Conservation (phyloP, 2,329 filamentous ascomycete species). For the Fusarium musae region DNA sequence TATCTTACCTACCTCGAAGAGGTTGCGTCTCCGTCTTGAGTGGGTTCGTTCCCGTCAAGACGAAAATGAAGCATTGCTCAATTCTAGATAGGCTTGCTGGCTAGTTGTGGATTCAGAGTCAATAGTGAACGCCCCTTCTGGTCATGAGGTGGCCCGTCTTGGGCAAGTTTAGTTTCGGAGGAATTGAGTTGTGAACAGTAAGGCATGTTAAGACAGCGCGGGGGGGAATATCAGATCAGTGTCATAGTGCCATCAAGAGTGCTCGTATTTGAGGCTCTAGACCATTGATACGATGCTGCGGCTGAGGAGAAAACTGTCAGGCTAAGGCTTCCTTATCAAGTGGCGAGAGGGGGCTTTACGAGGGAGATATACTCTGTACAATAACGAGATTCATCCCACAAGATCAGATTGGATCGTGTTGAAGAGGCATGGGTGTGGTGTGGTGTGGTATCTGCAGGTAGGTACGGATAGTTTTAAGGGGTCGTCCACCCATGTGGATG, state of each 20-base stretch:
- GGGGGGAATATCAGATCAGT: constrained; percentile 22
- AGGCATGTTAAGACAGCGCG: constrained; percentile 7
- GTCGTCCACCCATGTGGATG: background rate
- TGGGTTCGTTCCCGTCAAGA: constrained; percentile 15
- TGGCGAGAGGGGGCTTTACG: constrained; percentile 7
- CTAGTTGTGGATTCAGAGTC: constrained; percentile 6
- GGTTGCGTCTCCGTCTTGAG: constrained; percentile 29
- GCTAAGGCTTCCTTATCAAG: background rate
- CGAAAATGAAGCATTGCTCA: constrained; percentile 5
- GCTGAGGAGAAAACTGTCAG: constrained; percentile 14
- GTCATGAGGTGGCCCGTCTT: constrained; percentile 13
- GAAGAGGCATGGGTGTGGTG: constrained; percentile 13
- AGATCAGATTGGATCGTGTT: constrained; percentile 31
- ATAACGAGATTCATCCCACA: constrained; percentile 12
- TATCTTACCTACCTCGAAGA: constrained; percentile 10
- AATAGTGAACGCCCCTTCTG: constrained; percentile 35
- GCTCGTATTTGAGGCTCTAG: constrained; percentile 27
- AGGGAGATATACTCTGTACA: background rate
- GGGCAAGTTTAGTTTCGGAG: constrained; percentile 10
- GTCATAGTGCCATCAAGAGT: constrained; percentile 17
- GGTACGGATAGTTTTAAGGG: constrained; percentile 7
- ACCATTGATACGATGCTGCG: constrained; percentile 19
- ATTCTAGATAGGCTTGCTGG: constrained; percentile 3
- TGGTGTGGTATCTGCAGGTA: background rate
- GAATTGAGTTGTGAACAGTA: constrained; percentile 14